Base-by-base conservation (phyloP, 208 protist species). In the Trypanosomatidae sp. region DNA sequence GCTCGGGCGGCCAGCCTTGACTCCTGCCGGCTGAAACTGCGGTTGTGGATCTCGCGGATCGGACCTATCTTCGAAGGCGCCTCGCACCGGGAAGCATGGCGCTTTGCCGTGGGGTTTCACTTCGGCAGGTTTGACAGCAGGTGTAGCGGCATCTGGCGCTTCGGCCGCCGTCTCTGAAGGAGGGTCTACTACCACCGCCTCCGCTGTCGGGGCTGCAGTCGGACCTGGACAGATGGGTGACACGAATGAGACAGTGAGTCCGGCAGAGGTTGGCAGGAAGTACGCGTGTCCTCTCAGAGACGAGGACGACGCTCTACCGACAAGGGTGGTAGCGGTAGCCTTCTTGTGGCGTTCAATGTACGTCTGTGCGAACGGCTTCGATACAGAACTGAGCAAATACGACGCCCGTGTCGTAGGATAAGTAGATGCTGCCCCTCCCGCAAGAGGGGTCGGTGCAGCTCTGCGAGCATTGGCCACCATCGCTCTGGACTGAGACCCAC, bases 291-390 rank as follows among this genome's bases (percentile, higher is more conserved):
- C 46, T 15, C 30, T 12, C 19, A 33, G 9, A 17, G 66, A 17
- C 17, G 66, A 56, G 0, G 67, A 30, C 33, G 67, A 56, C 10
- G 50, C 60, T 17, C 62, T 39, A n/a, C 46, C 66, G 25, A 46
- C 30, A 3, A 17, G 7, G 1, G 56, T 39, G 9, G 66, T 55
- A 30, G 55, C 72, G 7, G 65, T 50, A 19, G 65, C 66, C 10
- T 64, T 69, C 2, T 41, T 56, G 28, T 69, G 66, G 6, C 67
- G 74, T 28, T 59, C 49, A 4, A 69, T 8, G 36, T 73, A 68
- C 41, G 58, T 78, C 43, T 72, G 67, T 49, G 55, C 47, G 39
- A 69, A 41, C 15, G 58, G 67, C 33, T 62, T 62, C 30, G 66
- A 47, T 22, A 53, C 39, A 12, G 47, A 15, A 4, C 66, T 39